Evolutionary conservation across 2,329 filamentous ascomycete genomes (phyloP).

Genomic region (Colletotrichum sp.): DNA sequence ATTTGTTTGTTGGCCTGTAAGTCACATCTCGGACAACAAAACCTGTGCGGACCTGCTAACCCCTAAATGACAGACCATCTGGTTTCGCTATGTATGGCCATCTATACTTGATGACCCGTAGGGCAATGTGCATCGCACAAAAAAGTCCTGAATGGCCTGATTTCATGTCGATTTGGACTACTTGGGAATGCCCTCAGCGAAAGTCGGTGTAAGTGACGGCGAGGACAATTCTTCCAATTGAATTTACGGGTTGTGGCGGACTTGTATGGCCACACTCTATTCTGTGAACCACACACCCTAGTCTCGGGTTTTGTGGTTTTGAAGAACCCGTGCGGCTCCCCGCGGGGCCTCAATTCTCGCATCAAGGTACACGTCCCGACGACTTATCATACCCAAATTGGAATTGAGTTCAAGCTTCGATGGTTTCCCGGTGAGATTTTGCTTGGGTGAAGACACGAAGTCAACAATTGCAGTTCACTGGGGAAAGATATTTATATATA

Average conservation of each 20-base stretch:
- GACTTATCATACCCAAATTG: background rate
- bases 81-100: background rate
- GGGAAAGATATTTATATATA: background rate
- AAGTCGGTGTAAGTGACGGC: background rate
- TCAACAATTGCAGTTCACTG: background rate
- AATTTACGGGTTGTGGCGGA: background rate
- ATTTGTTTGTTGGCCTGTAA: background rate
- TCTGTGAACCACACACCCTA: background rate
- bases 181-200: background rate
- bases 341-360: background rate
- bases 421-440: background rate
- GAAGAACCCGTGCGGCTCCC: background rate
- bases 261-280: rapidly evolving
- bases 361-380: background rate
- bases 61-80: background rate
- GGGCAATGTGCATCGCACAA: background rate
- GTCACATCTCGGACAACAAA: background rate
- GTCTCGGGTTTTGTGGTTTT: background rate
- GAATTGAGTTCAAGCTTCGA: background rate
- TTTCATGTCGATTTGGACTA: background rate
- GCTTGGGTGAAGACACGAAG: background rate
- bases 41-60: background rate
- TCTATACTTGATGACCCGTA: background rate
- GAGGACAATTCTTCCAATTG: background rate
- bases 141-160: background rate